A percentile compares a stretch with the other conserved stretches of the same genome.
Conservation (phyloP, 2,329 filamentous ascomycete species). For the Botrytis sinoallii region DNA sequence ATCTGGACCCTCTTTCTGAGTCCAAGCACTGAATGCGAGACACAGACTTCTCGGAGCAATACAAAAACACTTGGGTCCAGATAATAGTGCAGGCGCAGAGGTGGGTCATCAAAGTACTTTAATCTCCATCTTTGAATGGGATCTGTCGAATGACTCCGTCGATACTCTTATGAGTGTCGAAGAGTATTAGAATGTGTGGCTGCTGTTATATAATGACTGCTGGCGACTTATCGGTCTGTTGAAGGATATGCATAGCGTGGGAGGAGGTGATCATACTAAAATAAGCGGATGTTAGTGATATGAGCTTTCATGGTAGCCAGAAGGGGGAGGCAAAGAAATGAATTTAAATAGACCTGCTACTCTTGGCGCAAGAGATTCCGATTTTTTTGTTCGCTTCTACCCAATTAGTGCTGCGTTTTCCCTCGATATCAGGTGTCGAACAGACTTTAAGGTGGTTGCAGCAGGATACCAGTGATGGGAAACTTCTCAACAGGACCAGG, state of each 20-base stretch:
- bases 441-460: too few species aligned
- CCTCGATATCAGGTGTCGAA: too few species aligned
- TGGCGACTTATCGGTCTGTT: neutral
- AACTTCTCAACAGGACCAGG: neutral
- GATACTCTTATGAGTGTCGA: neutral
- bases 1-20: neutral
- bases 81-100: neutral
- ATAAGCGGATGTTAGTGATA: neutral
- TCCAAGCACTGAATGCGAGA: neutral
- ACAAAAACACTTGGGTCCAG: neutral
- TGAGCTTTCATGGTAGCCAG: neutral
- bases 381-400: neutral
- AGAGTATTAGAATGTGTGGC: neutral
- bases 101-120: neutral
- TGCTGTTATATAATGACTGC: too few species aligned
- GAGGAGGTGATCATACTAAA: neutral
- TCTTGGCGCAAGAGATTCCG: neutral
- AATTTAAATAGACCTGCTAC: neutral
- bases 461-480: neutral
- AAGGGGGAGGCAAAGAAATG: neutral
- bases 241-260: neutral
- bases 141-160: neutral
- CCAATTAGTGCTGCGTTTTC: neutral
- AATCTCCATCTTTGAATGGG: too few species aligned
- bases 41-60: neutral